Evolutionary conservation across 441 rosid genomes (phyloP), one percentile per base, ranked within the genome.

Genomic region (Viola pubescens): DNA sequence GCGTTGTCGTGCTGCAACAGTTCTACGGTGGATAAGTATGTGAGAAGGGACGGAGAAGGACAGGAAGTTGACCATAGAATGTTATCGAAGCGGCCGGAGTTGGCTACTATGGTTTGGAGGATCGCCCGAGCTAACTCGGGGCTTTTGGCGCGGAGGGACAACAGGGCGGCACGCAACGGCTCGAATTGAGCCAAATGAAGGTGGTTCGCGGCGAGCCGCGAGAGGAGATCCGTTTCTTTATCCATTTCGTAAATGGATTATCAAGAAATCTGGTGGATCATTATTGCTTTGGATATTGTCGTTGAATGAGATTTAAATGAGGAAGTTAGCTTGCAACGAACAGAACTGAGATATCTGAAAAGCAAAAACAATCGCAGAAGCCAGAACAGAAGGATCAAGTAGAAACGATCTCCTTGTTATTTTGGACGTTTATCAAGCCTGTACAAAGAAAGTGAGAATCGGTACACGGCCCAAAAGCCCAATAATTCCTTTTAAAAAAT

Each of bases 171-270:
- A 26, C 96, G 83, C 34, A 92, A 68, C 8, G 98, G 88, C 87
- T 89, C 98, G 82, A 87, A 89, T 54, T 92, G 98, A 45, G 89
- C 90, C 14, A 92, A 76, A 71, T 84, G 77, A 57, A 92, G 96
- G 73, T 92, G 92, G 78, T 92, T 92, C 55, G 92, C 89, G 37
- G 92, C 94, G 9, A 92, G 81, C 69, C 92, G 90, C 12, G 81
- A 80, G 37, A 92, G 89, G 46, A 89, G 81, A 63, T 86, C 88
- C 26, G 89, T 80, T 67, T 89, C 96, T 53, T 68, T 76, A 79
- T 87, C 94, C 97, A 87, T 85, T 50, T 53, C 4, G 16, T 26
- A 26, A 26, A 26, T 2, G 34, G 34, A 26, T 26, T 26, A 26
- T 26, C 34, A 26, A 26, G 34, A 26, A 26, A 26, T 26, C 34